Percentiles rank a stretch among this genome's conserved stretches.
phyloP scores from a whole-genome alignment of 768 basidiomycete species.

The Daedalea quercina region DNA sequence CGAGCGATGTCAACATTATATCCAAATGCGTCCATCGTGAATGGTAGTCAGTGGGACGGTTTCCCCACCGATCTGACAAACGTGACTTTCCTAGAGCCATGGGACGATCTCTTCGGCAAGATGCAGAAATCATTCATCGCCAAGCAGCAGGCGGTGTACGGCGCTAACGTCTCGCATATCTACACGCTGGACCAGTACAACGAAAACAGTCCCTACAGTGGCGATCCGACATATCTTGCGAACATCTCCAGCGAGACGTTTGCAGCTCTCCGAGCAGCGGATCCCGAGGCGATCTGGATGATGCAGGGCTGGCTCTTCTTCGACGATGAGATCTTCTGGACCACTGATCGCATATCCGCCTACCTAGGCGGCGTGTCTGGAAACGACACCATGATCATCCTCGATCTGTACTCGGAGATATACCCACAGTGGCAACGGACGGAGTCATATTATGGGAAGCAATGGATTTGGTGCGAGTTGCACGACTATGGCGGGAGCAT shows the following conservation, averaged over 20 bases:
- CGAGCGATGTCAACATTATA: conserved; percentile 21
- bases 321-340: conserved; percentile 30
- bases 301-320: conserved; percentile 39
- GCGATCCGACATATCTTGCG: conserved; percentile 25
- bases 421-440: conserved; percentile 36
- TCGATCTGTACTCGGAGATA: conserved; percentile 34
- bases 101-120: conserved; percentile 29
- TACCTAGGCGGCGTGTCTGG: conserved; percentile 31
- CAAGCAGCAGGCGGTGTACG: conserved; percentile 31
- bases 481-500: conserved; percentile 33
- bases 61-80: conserved; percentile 29
- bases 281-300: conserved; percentile 33
- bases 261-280: conserved; percentile 29
- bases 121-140: conserved; percentile 32
- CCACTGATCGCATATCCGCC: conserved; percentile 30
- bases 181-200: conserved; percentile 40
- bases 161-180: conserved; percentile 29
- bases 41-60: conserved; percentile 28
- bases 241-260: conserved; percentile 27
- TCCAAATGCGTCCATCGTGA: conserved; percentile 28
- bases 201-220: conserved; percentile 32
- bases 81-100: conserved; percentile 34
- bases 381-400: conserved; percentile 32
- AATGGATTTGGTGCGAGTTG: conserved; percentile 36
- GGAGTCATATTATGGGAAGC: conserved; percentile 31